Evolutionary conservation across 768 basidiomycete species (phyloP).

Genomic region (Albatrellus ellisii): DNA sequence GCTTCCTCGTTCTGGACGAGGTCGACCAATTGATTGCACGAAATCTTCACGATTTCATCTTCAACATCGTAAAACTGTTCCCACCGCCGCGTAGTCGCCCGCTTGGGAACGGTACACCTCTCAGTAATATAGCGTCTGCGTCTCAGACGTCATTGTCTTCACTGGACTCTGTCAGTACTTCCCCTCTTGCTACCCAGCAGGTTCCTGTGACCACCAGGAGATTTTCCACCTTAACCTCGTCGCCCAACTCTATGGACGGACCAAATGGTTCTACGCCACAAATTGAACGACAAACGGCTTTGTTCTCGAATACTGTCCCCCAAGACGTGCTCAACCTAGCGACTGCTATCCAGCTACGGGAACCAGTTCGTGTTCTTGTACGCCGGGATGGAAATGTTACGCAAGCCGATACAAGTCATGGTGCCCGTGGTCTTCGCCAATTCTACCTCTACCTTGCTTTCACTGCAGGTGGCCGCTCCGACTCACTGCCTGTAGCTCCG

Average conservation of each 20-base stretch:
- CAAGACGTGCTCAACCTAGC: slow-evolving; percentile 97
- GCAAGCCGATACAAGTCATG: slow-evolving; percentile 54
- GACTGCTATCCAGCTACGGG: slow-evolving; percentile 82
- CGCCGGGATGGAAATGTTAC: slow-evolving; percentile 78
- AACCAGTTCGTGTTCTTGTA: slow-evolving; percentile 96
- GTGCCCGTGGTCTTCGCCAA: slow-evolving; percentile 79
- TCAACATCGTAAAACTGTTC: slow-evolving; percentile 83
- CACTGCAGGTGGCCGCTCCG: slow-evolving; percentile 69
- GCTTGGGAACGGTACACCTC: slow-evolving; percentile 32
- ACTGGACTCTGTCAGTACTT: slow-evolving; percentile 5
- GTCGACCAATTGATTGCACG: slow-evolving; percentile 97
- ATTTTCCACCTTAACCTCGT: slow-evolving; percentile 40
- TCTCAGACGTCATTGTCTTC: slow-evolving; percentile 10
- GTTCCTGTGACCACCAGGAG: slow-evolving; percentile 34
- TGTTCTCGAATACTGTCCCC: slow-evolving; percentile 97
- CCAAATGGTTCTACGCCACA: slow-evolving; percentile 21
- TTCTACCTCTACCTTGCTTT: slow-evolving; percentile 96
- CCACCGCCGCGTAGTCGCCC: slow-evolving; percentile 73
- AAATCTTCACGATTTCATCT: slow-evolving; percentile 91
- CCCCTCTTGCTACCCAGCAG: slow-evolving; percentile 16
- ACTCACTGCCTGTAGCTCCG: slow-evolving; percentile 29
- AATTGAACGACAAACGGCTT: slow-evolving; percentile 78
- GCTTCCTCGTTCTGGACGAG: slow-evolving; percentile 92
- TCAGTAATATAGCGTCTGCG: slow-evolving; percentile 15
- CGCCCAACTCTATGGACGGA: slow-evolving; percentile 32